Evolutionary conservation across 139 green algal species (phyloP).

Genomic region (Coccomyxa sp.): DNA sequence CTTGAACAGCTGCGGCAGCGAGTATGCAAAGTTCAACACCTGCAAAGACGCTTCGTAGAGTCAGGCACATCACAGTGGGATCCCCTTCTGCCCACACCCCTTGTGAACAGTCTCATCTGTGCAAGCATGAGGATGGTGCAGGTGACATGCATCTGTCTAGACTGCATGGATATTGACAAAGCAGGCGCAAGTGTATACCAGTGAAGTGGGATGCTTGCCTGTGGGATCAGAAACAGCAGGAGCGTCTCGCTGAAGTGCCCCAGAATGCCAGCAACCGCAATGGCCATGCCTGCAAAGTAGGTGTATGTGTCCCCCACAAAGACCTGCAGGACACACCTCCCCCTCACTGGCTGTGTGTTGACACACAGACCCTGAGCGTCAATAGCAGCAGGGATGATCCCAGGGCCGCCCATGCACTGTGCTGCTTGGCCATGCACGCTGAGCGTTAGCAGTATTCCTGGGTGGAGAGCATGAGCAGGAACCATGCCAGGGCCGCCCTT

Average conservation of each 20-base stretch:
- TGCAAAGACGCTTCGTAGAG: slow-evolving; percentile 25
- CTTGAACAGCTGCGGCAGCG: slow-evolving; percentile 93
- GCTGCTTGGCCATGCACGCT: too few relatives aligned
- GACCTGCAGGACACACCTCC: slow-evolving; percentile 36
- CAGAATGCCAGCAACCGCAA: slow-evolving; percentile 96
- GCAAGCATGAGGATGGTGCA: background rate
- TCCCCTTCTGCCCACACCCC: too few relatives aligned
- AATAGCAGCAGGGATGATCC: too few relatives aligned
- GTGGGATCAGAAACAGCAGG: slow-evolving; percentile 93
- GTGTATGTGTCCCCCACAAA: slow-evolving; percentile 99
- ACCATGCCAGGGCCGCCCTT: background rate
- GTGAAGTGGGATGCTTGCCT: slow-evolving; percentile 18
- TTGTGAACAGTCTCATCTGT: background rate
- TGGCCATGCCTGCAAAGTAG: slow-evolving; percentile 98
- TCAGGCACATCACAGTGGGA: background rate
- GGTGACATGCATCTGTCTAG: background rate
- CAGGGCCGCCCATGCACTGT: too few relatives aligned
- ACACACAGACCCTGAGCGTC: too few relatives aligned
- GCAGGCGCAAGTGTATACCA: background rate
- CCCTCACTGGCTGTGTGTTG: background rate
- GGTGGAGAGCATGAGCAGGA: background rate
- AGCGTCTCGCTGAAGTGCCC: slow-evolving; percentile 97
- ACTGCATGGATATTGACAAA: background rate
- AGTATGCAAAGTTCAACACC: slow-evolving; percentile 98
- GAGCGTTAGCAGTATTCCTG: background rate